Percentiles rank a stretch among this genome's conserved stretches.
phyloP scores from a whole-genome alignment of 139 green algal genomes.

The Tetraselmis striata region DNA sequence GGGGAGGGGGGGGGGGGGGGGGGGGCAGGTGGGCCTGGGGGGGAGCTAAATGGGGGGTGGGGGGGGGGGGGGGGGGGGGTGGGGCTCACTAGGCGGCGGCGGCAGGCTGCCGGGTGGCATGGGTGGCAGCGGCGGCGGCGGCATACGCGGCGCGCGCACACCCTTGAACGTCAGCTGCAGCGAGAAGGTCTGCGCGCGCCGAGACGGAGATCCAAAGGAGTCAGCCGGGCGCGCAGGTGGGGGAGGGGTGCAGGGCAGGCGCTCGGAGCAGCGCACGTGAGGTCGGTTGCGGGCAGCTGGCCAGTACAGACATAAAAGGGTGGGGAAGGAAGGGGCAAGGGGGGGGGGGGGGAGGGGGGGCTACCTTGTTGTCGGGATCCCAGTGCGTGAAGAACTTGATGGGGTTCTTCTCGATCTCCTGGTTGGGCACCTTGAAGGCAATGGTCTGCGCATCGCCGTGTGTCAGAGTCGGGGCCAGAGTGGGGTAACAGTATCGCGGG shows the following conservation, averaged over 20 bases:
- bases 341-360: background rate
- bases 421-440: slow-evolving; percentile 92
- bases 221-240: background rate
- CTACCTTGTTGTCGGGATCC: slow-evolving; percentile 37
- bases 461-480: no score
- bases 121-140: background rate
- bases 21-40: no score
- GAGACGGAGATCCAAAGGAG: background rate
- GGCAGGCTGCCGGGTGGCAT: background rate
- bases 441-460: no score
- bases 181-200: slow-evolving; percentile 67
- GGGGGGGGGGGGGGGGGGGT: no score
- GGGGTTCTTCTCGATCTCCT: slow-evolving; percentile 76
- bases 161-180: slow-evolving; percentile 76
- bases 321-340: background rate
- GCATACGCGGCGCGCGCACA: background rate
- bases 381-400: slow-evolving; percentile 88
- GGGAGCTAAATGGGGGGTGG: no score
- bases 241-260: background rate
- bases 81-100: background rate
- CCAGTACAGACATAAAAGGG: background rate
- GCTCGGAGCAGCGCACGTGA: background rate
- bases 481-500: no score
- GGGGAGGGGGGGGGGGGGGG: no score
- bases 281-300: background rate